Conservation (phyloP, 768 basidiomycete species). For the Boletus barrowsii region DNA sequence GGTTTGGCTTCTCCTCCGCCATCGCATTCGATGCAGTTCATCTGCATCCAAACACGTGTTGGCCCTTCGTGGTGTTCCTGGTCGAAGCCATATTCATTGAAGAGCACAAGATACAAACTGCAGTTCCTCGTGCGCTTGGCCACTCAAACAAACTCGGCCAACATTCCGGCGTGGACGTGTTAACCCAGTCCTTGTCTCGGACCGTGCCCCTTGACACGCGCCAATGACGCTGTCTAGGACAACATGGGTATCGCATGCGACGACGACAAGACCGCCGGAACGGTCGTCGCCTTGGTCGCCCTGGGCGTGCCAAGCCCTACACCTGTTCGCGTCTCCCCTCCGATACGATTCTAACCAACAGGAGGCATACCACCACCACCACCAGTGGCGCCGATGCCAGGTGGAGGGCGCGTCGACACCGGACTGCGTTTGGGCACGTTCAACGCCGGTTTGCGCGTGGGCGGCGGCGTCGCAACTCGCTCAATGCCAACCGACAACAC, state of each 20-base stretch:
- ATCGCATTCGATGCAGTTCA: background rate
- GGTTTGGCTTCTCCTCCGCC: background rate
- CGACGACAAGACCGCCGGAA: conserved; percentile 66
- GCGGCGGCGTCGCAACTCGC: conserved; percentile 14
- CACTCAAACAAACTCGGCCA: too few species aligned
- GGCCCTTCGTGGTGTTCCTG: background rate
- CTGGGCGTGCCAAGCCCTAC: conserved; percentile 23
- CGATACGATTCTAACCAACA: background rate
- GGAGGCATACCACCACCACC: background rate
- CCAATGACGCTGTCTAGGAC: conserved; percentile 75
- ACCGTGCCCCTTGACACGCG: conserved; percentile 38
- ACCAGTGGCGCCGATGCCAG: background rate
- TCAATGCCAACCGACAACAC: conserved; percentile 26
- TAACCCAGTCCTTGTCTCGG: conserved; percentile 11
- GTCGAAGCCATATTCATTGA: too few species aligned
- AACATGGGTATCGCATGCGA: conserved; percentile 71
- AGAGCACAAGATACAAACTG: too few species aligned
- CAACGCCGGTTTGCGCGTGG: conserved; percentile 10
- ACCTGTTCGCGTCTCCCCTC: background rate
- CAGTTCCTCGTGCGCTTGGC: too few species aligned
- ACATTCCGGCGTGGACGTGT: too few species aligned
- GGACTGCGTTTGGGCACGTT: conserved; percentile 14
- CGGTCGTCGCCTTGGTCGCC: conserved; percentile 59
- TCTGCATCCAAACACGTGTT: background rate
- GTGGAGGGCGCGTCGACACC: background rate